These are phyloP conservation scores for Melampsora medusae DNA, from an alignment of 1,284 basidiomycete genomes.

Conservation along the genomic window DNA sequence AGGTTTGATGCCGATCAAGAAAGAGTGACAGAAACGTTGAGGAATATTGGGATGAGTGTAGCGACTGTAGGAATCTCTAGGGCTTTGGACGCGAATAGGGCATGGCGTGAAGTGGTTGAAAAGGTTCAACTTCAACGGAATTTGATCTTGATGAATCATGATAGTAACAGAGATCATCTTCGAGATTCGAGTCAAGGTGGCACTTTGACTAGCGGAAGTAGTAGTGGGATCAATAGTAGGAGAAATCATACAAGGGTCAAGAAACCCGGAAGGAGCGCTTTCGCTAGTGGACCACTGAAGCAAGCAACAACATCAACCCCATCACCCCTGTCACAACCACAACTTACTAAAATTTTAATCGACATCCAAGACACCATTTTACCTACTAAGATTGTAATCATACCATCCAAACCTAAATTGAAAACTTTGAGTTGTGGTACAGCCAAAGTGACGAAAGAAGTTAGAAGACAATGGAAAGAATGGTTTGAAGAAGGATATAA, in stretches of 20 bases:
- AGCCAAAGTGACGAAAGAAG: background rate
- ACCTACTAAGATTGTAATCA: constrained; percentile 16
- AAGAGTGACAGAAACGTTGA: constrained; percentile 18
- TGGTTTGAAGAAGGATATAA: constrained; percentile 1
- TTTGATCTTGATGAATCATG: background rate
- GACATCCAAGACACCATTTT: background rate
- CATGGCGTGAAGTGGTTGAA: constrained; percentile 15
- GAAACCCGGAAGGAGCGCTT: constrained; percentile 26
- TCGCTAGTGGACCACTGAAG: constrained; percentile 26
- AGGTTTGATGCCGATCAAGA: constrained; percentile 30
- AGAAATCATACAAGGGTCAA: background rate
- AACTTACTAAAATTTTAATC: background rate
- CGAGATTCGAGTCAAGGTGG: background rate
- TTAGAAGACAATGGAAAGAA: background rate
- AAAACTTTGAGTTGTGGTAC: constrained; percentile 25
- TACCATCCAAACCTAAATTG: constrained; percentile 1
- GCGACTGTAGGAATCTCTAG: constrained; percentile 22
- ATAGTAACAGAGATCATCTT: background rate
- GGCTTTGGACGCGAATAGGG: background rate
- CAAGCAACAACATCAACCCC: background rate
- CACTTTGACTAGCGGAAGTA: background rate
- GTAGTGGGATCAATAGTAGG: background rate
- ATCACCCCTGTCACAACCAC: background rate
- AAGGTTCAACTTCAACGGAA: background rate
- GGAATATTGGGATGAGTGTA: constrained; percentile 3